A percentile compares a stretch with the other conserved stretches of the same genome.
phyloP scores from a whole-genome alignment of 2,329 filamentous ascomycete genomes.

The Penicillium janthinellum region DNA sequence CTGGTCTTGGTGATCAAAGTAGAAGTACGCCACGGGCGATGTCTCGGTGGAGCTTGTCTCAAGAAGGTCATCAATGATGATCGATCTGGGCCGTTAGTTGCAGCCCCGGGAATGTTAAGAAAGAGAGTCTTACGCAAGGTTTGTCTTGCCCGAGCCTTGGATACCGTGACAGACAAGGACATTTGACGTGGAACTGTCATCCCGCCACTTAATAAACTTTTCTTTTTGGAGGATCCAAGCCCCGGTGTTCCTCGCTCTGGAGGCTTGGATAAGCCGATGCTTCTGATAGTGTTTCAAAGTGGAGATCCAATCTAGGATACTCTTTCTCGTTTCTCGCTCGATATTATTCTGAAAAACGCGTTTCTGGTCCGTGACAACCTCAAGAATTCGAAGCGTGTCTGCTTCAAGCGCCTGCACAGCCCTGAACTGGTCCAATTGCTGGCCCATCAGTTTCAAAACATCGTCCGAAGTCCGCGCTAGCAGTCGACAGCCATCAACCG shows the following conservation, averaged over 20 bases:
- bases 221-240: not conserved
- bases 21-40: conserved; percentile 4
- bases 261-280: conserved; percentile 8
- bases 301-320: conserved; percentile 5
- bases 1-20: conserved; percentile 11
- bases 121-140: not conserved
- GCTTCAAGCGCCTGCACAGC: not conserved
- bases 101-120: not conserved
- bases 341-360: not conserved
- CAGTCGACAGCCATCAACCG: not conserved
- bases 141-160: not conserved
- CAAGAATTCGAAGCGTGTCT: not conserved
- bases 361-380: not conserved
- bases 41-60: not conserved
- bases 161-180: not conserved
- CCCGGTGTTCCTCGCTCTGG: conserved; percentile 1
- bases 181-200: not conserved
- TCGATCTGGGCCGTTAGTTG: not conserved
- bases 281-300: conserved; percentile 10
- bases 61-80: not conserved
- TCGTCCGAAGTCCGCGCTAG: not conserved
- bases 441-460: not conserved
- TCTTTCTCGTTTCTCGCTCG: not conserved
- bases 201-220: not conserved
- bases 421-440: not conserved